Evolutionary conservation across 202 grass and related monocot species (phyloP).

Genomic region (Miscanthus sacchariflorus): DNA sequence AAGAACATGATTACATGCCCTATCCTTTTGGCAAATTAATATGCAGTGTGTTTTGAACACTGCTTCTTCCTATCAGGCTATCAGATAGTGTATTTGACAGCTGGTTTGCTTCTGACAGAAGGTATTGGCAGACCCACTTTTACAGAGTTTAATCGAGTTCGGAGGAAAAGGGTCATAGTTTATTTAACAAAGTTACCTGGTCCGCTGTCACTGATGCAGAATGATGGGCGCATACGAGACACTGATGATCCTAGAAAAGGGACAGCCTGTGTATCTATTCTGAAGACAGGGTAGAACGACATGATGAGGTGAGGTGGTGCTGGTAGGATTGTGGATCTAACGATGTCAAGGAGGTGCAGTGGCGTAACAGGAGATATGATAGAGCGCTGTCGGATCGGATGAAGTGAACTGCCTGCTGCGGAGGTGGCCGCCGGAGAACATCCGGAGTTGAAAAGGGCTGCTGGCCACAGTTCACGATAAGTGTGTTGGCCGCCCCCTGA

Average conservation of each 20-base stretch:
- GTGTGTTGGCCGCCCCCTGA: neutral
- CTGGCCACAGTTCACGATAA: neutral
- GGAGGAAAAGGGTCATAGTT: neutral
- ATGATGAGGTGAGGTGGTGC: neutral
- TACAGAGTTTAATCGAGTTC: neutral
- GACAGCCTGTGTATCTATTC: neutral
- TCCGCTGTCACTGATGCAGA: neutral
- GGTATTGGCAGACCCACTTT: neutral
- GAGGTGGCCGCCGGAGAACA: neutral
- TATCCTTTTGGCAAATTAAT: neutral
- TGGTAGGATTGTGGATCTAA: neutral
- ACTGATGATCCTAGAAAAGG: neutral
- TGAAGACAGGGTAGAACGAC: neutral
- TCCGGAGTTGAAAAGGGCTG: neutral
- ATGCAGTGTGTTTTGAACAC: too few relatives aligned
- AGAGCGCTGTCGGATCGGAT: neutral
- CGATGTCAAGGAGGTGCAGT: neutral
- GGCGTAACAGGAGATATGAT: neutral
- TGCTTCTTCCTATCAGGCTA: too few relatives aligned
- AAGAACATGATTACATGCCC: neutral
- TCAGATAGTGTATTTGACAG: neutral
- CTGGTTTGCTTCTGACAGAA: neutral
- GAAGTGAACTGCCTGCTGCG: neutral
- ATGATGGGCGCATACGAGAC: neutral
- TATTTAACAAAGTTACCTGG: neutral